phyloP scores from a whole-genome alignment of 202 grass and related monocot genomes.

The Carex arenaria region DNA sequence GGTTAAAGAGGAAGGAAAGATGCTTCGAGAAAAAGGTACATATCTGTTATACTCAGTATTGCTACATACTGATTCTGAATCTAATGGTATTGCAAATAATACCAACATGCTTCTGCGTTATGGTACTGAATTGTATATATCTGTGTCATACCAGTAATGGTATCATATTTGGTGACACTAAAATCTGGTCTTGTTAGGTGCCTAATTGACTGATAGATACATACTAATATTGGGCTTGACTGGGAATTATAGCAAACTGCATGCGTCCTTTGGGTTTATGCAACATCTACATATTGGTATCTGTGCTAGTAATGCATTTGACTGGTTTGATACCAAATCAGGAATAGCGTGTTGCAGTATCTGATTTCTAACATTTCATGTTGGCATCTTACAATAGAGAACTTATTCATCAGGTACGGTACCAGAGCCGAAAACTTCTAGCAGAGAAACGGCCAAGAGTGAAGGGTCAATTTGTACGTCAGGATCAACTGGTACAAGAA shows the following conservation, averaged over 20 bases:
- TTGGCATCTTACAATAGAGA: neutral
- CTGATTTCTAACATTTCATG: neutral
- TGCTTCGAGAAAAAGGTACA: constrained; percentile 98
- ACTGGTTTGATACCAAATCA: neutral
- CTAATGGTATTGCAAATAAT: neutral
- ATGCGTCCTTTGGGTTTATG: neutral
- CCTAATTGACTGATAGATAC: neutral
- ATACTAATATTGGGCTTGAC: neutral
- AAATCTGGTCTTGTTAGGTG: neutral
- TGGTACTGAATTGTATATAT: neutral
- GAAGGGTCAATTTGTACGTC: constrained; percentile 96
- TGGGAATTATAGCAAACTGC: neutral
- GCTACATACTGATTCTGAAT: neutral
- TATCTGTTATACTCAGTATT: neutral
- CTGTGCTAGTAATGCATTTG: neutral
- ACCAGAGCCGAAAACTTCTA: constrained; percentile 92
- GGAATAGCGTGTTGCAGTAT: neutral
- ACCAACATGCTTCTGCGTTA: too few species aligned
- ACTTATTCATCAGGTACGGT: constrained; percentile 57
- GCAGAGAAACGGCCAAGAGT: constrained; percentile 88
- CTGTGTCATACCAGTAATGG: neutral
- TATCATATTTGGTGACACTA: neutral
- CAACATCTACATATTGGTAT: neutral
- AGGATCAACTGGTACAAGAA: constrained; percentile 47
- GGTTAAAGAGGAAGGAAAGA: constrained; percentile 92